Evolutionary conservation across 2,329 filamentous ascomycete genomes (phyloP).

Genomic region (Colletotrichum australisinense): DNA sequence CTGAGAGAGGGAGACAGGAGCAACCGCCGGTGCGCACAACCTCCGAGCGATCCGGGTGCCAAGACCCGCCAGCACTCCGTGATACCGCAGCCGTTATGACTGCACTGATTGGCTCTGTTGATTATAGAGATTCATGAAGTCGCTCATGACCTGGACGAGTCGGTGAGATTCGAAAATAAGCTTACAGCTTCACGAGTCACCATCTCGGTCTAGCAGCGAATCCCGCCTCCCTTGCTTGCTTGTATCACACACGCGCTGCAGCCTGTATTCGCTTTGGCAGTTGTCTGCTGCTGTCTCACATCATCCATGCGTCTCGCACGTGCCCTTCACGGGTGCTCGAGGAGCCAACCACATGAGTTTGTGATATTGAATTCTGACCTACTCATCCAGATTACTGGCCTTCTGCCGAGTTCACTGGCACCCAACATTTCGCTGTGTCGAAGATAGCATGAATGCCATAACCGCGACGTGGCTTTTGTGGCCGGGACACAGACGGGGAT

Average conservation of each 20-base stretch:
- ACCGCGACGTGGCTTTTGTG: slow-evolving; percentile 22
- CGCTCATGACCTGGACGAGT: neutral
- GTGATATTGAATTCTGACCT: neutral
- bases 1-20: slow-evolving; percentile 4
- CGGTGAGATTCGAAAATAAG: slow-evolving; percentile 29
- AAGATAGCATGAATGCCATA: slow-evolving; percentile 6
- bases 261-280: neutral
- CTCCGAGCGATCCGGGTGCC: slow-evolving; percentile 35
- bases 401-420: neutral
- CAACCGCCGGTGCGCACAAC: slow-evolving; percentile 21
- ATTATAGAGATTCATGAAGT: neutral
- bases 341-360: slow-evolving; percentile 24
- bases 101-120: slow-evolving; percentile 5
- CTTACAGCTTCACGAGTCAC: slow-evolving; percentile 22
- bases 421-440: neutral
- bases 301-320: slow-evolving; percentile 30
- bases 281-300: slow-evolving; percentile 29
- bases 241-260: slow-evolving; percentile 1
- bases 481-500: neutral
- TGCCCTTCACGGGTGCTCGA: neutral
- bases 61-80: slow-evolving; percentile 24
- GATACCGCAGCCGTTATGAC: slow-evolving; percentile 28
- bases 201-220: slow-evolving; percentile 5
- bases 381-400: slow-evolving; percentile 13
- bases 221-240: neutral